phyloP scores from a whole-genome alignment of 139 green algal species.

The Gonium pectorale region DNA sequence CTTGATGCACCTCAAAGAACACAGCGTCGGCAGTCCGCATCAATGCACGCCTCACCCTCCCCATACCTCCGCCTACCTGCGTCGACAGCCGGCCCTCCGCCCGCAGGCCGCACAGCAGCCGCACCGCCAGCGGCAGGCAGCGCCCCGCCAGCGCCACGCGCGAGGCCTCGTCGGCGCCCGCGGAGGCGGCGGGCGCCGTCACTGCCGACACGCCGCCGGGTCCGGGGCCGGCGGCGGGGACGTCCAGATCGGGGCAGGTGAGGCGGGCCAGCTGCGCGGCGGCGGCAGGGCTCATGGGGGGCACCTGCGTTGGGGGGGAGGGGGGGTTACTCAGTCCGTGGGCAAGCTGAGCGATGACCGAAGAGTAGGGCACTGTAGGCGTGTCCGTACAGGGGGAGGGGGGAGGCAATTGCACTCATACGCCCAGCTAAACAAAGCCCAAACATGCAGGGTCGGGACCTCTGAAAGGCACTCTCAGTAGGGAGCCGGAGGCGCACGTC shows the following conservation, averaged over 20 bases:
- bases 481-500: too few relatives aligned
- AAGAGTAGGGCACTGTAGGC: too few relatives aligned
- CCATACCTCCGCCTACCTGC: neutral
- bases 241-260: constrained; percentile 23
- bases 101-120: constrained; percentile 12
- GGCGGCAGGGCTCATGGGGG: neutral
- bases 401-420: too few relatives aligned
- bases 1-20: too few relatives aligned
- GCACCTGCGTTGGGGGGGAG: neutral
- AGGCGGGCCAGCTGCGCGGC: constrained; percentile 20
- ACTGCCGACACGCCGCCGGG: neutral
- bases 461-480: too few relatives aligned
- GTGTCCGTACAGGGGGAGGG: neutral
- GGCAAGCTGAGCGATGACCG: too few relatives aligned
- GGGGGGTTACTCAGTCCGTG: too few relatives aligned
- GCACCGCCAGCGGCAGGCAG: constrained; percentile 37
- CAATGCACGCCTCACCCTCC: too few relatives aligned
- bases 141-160: constrained; percentile 15
- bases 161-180: neutral
- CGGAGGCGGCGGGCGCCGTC: neutral
- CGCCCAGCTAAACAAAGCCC: too few relatives aligned
- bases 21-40: too few relatives aligned
- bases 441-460: too few relatives aligned
- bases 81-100: constrained; percentile 24
- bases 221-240: neutral